Conservation (phyloP, 352 stramenopile species). For the Phytophthora syringae region DNA sequence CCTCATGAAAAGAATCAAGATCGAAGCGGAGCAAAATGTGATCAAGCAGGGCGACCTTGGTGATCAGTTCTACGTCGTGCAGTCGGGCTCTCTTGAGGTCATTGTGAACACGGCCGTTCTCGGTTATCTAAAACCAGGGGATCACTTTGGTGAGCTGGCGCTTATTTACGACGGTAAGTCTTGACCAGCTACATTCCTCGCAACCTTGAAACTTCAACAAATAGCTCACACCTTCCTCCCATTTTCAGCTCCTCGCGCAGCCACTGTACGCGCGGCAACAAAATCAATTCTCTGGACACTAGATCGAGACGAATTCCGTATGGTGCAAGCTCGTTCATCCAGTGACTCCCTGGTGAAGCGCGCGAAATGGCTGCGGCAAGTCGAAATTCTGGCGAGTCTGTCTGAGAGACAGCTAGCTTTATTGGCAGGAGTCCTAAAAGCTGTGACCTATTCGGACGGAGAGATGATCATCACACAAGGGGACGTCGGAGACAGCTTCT, state of each 20-base stretch:
- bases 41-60: conserved; percentile 93
- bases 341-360: conserved; percentile 79
- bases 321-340: conserved; percentile 76
- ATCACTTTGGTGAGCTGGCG: conserved; percentile 91
- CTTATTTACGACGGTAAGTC: conserved; percentile 85
- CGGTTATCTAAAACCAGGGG: conserved; percentile 56
- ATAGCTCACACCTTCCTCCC: conserved; percentile 2
- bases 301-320: conserved; percentile 89
- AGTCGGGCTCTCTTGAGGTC: conserved; percentile 67
- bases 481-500: conserved; percentile 82
- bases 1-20: conserved; percentile 77
- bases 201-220: neutral
- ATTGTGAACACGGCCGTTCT: conserved; percentile 71
- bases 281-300: conserved; percentile 91
- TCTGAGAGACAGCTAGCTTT: conserved; percentile 73
- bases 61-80: conserved; percentile 93
- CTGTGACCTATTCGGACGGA: conserved; percentile 65
- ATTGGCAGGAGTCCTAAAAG: conserved; percentile 66
- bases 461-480: conserved; percentile 88
- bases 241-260: conserved; percentile 80
- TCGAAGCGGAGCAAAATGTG: conserved; percentile 81
- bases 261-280: conserved; percentile 91
- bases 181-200: neutral
- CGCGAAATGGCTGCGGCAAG: conserved; percentile 73
- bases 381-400: conserved; percentile 73